A percentile compares a stretch with the other conserved stretches of the same genome.
phyloP scores from a whole-genome alignment of 768 basidiomycete species.

The Leucocoprinus sp. region DNA sequence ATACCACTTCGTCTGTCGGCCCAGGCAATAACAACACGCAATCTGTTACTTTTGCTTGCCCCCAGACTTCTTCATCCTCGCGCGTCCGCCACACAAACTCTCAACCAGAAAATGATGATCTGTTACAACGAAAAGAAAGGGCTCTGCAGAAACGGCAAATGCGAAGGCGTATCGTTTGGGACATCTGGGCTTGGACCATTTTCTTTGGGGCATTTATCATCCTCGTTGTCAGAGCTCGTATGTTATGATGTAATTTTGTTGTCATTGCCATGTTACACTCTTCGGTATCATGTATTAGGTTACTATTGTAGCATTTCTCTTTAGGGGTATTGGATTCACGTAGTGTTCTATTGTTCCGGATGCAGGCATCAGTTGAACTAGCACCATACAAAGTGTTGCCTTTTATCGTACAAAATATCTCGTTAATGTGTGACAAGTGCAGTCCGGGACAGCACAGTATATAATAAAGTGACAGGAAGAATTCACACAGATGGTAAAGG shows the following conservation, averaged over 20 bases:
- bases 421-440: too few relatives aligned
- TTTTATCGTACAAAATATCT: too few relatives aligned
- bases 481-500: neutral
- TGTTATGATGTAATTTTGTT: neutral
- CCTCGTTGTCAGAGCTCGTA: neutral
- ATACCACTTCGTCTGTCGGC: slow-evolving; percentile 19
- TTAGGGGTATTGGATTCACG: too few relatives aligned
- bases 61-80: neutral
- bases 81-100: slow-evolving; percentile 17
- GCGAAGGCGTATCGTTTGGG: slow-evolving; percentile 71
- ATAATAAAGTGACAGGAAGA: neutral
- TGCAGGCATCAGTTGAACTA: too few relatives aligned
- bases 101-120: slow-evolving; percentile 42
- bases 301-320: too few relatives aligned
- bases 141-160: slow-evolving; percentile 70
- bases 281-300: too few relatives aligned
- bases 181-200: slow-evolving; percentile 64
- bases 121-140: slow-evolving; percentile 81
- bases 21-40: neutral
- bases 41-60: neutral
- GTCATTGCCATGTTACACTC: neutral
- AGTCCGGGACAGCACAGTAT: too few relatives aligned
- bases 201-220: slow-evolving; percentile 7
- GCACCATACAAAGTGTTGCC: too few relatives aligned
- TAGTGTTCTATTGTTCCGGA: too few relatives aligned